phyloP scores from a whole-genome alignment of 2,329 filamentous ascomycete genomes.

The Sporothrix phasma region DNA sequence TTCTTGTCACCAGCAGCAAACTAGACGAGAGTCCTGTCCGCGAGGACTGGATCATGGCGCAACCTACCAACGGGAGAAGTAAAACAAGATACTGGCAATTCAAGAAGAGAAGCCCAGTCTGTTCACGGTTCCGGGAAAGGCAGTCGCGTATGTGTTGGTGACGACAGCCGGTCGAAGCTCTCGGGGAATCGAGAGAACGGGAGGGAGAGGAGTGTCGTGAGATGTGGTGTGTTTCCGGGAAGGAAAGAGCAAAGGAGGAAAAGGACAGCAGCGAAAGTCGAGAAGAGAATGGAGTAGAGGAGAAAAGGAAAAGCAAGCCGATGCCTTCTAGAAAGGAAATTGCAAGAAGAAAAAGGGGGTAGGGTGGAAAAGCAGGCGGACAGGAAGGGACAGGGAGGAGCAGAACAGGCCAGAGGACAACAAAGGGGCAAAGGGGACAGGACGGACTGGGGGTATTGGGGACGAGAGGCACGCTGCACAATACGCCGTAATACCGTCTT shows the following conservation, averaged over 20 bases:
- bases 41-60: background rate
- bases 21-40: background rate
- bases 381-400: background rate
- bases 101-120: constrained; percentile 1
- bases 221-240: background rate
- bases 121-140: background rate
- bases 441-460: constrained; percentile 8
- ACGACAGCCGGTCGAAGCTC: constrained; percentile 6
- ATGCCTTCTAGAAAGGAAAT: constrained; percentile 20
- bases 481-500: background rate
- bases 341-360: constrained; percentile 18
- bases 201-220: constrained; percentile 12
- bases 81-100: constrained; percentile 10
- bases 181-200: constrained; percentile 11
- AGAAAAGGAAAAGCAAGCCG: constrained; percentile 7
- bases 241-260: constrained; percentile 6
- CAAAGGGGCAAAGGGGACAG: constrained; percentile 2
- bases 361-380: constrained; percentile 13
- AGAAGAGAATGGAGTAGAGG: constrained; percentile 11
- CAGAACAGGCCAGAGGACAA: background rate
- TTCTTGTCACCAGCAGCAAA: background rate
- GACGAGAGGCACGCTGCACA: background rate
- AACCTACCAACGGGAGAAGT: constrained; percentile 12
- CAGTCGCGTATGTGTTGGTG: constrained; percentile 11
- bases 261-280: constrained; percentile 5